These are phyloP conservation scores for Verticillium alfalfae DNA, from an alignment of 2,329 filamentous ascomycete genomes.

Conservation along the genomic window DNA sequence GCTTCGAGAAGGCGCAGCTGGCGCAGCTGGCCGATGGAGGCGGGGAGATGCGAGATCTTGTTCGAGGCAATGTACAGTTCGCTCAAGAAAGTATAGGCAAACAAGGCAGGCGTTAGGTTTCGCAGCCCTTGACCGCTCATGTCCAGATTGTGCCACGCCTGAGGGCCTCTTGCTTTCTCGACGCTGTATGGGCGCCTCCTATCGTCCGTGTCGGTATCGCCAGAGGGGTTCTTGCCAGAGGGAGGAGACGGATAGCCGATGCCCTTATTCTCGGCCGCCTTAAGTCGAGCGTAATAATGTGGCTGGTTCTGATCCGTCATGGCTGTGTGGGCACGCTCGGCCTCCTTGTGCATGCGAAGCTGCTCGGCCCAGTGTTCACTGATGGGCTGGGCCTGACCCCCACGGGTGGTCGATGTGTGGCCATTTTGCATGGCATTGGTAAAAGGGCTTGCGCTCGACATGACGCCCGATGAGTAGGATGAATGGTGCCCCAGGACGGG, in stretches of 20 bases:
- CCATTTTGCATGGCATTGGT: conserved; percentile 53
- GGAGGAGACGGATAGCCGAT: conserved; percentile 50
- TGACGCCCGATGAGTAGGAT: conserved; percentile 55
- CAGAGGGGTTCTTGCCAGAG: conserved; percentile 39
- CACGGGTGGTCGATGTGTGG: conserved; percentile 40
- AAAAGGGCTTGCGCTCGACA: conserved; percentile 60
- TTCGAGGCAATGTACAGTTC: conserved; percentile 94
- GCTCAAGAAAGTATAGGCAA: conserved; percentile 82
- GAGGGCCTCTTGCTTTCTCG: conserved; percentile 60
- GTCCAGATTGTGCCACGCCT: conserved; percentile 91
- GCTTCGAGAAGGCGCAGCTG: conserved; percentile 79
- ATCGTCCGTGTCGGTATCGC: conserved; percentile 51
- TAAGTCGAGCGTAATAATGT: conserved; percentile 67
- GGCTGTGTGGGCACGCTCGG: conserved; percentile 65
- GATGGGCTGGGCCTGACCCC: conserved; percentile 44
- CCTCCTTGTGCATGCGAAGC: conserved; percentile 71
- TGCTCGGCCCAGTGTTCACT: conserved; percentile 85
- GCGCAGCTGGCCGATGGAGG: conserved; percentile 75
- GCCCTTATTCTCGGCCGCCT: conserved; percentile 65
- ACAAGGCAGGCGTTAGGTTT: conserved; percentile 72
- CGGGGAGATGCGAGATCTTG: conserved; percentile 74
- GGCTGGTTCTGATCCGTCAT: conserved; percentile 63
- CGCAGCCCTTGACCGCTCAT: conserved; percentile 93
- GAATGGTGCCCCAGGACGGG: conserved; percentile 53
- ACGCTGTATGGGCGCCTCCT: conserved; percentile 59